Evolutionary conservation across 768 basidiomycete genomes (phyloP), one percentile per base, ranked within the genome.

Genomic region (Rhodosporidiobolus sp.): DNA sequence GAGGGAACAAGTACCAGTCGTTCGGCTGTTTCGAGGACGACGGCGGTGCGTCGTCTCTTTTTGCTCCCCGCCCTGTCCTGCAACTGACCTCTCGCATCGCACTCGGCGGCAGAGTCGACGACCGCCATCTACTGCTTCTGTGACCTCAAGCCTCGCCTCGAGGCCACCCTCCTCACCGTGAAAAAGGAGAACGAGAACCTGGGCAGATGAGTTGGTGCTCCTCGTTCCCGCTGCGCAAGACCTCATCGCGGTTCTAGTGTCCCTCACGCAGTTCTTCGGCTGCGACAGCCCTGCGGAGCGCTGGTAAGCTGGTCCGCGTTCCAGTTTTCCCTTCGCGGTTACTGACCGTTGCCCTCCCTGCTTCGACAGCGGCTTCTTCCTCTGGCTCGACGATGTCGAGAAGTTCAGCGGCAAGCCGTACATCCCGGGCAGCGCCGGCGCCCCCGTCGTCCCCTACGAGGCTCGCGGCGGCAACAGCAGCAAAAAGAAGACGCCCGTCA

Each of bases 51-150:
- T 43, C 38, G 14, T 43, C 38, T 12, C 24, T 24, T 52, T 3
- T 24, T n/a, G 7, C 50, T 24, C 50, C 7, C 9, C 50, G 50
- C 9, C 32, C 34, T 43, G 7, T 43, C 38, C 38, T 43, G 38
- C 7, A 43, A 14, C 38, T 43, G 38, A 43, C 38, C 14, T 43
- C 14, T 43, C 38, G n/a, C n/a, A n/a, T 43, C 38, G 8, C 38
- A 43, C 38, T 7, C 38, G 7, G 38, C 38, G 8, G 14, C 38
- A 43, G 38, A 43, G 8, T 7, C 38, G 8, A 14, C 30, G 30
- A 19, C 46, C 48, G 48, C 5, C 8, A 22, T 72, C 50, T 63
- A 32, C 56, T 72, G 71, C 50, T 72, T 63, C 62, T 72, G 71
- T 55, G 63, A 72, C 61, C 38, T n/a, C 24, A n/a, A 45, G 16